Conservation (phyloP, 2,329 filamentous ascomycete species). For the Colletotrichum chlorophyti region DNA sequence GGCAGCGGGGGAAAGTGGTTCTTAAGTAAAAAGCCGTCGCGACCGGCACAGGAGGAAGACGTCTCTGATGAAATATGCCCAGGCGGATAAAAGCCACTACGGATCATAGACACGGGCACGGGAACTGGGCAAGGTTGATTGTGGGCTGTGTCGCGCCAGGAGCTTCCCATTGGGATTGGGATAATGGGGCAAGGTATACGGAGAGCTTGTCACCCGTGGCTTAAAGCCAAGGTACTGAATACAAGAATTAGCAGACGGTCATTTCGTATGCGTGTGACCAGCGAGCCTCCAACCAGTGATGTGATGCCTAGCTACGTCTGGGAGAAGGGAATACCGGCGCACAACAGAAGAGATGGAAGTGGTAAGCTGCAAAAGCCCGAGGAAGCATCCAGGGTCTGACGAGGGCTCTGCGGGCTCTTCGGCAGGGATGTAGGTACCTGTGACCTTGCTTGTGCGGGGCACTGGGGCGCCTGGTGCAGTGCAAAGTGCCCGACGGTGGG, state of each 20-base stretch:
- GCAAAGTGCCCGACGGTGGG: constrained; percentile 19
- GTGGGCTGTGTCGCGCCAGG: constrained; percentile 27
- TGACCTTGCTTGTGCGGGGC: constrained; percentile 7
- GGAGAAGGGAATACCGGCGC: not conserved
- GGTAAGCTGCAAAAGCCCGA: constrained; percentile 9
- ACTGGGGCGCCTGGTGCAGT: not conserved
- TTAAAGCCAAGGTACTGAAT: too few species aligned
- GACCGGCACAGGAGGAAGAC: constrained; percentile 1
- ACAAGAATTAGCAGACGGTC: too few species aligned
- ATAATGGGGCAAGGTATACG: too few species aligned
- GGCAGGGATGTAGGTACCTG: constrained; percentile 6
- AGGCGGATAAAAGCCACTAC: not conserved
- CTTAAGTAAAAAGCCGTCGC: constrained; percentile 21
- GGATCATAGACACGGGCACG: constrained; percentile 14
- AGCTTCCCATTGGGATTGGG: too few species aligned
- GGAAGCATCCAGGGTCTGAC: constrained; percentile 7
- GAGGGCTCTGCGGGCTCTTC: not conserved
- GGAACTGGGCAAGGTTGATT: not conserved
- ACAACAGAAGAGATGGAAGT: constrained; percentile 3
- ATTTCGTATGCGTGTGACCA: not conserved
- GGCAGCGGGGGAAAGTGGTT: constrained; percentile 1
- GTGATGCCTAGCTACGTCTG: too few species aligned
- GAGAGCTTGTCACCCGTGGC: too few species aligned
- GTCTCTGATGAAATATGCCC: constrained; percentile 13
- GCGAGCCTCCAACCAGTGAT: not conserved